Conservation (phyloP, 495 filamentous ascomycete species). For the Penicillium bovifimosum region DNA sequence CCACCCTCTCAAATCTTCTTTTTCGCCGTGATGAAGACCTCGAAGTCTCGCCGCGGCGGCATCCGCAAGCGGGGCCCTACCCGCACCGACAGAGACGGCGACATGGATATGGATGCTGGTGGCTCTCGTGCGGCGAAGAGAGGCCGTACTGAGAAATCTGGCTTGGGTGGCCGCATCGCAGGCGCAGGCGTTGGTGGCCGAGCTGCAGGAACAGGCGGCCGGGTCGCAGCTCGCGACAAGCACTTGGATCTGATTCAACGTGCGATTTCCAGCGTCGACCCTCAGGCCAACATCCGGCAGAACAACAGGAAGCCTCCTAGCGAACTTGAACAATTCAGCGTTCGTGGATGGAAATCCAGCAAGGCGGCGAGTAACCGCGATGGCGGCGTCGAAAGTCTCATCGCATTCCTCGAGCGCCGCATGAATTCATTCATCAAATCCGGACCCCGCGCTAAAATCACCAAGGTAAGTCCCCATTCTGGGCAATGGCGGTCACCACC, state of each 20-base stretch:
- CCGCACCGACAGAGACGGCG: conserved; percentile 71
- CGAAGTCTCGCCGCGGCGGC: conserved; percentile 31
- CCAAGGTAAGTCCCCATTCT: conserved; percentile 71
- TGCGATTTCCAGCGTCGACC: conserved; percentile 32
- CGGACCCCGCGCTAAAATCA: conserved; percentile 58
- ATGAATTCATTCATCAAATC: conserved; percentile 57
- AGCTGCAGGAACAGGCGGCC: conserved; percentile 13
- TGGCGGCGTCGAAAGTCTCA: conserved; percentile 62
- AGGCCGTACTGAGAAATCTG: conserved; percentile 26
- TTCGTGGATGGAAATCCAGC: conserved; percentile 70
- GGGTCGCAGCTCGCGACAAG: conserved; percentile 24
- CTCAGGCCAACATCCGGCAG: conserved; percentile 40
- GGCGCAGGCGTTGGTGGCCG: conserved; percentile 1
- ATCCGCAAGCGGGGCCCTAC: conserved; percentile 61
- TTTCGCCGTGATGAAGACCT: conserved; percentile 29
- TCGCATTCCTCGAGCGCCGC: conserved; percentile 68
- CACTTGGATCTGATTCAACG: conserved; percentile 37
- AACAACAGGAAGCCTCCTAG: conserved; percentile 11
- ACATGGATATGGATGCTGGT: conserved; percentile 68
- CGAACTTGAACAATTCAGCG: conserved; percentile 40
- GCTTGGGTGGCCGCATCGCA: not conserved
- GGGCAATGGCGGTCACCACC: conserved; percentile 45
- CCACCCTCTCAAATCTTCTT: conserved; percentile 5
- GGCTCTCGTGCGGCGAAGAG: conserved; percentile 35
- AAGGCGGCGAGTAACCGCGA: conserved; percentile 65